A percentile compares a stretch with the other conserved stretches of the same genome.
phyloP scores from a whole-genome alignment of 306 rosid species.

The Acacia confusa region DNA sequence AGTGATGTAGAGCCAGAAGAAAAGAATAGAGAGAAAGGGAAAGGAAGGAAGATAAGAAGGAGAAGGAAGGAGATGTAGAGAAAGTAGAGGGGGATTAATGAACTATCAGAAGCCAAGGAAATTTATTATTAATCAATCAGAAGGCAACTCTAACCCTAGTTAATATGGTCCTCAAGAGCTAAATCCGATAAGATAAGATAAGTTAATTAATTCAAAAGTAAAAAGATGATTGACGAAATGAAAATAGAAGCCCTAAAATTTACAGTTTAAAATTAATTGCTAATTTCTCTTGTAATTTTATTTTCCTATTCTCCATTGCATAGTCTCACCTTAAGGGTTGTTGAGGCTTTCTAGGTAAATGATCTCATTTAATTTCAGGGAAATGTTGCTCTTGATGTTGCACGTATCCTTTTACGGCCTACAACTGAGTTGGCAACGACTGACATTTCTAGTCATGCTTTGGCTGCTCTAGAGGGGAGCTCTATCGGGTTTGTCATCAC shows the following conservation, averaged over 20 bases:
- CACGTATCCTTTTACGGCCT: slow-evolving; percentile 81
- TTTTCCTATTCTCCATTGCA: neutral
- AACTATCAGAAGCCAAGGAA: neutral
- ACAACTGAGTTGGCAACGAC: slow-evolving; percentile 70
- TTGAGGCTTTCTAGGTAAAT: slow-evolving; percentile 21
- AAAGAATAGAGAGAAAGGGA: neutral
- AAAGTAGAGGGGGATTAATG: neutral
- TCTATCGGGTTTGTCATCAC: slow-evolving; percentile 63
- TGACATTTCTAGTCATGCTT: slow-evolving; percentile 83
- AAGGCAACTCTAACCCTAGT: neutral
- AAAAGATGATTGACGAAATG: neutral
- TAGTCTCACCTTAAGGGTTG: slow-evolving; percentile 28
- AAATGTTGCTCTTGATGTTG: slow-evolving; percentile 93
- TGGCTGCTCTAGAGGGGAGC: slow-evolving; percentile 76
- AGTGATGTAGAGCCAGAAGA: neutral
- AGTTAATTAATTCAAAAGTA: neutral
- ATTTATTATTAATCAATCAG: neutral
- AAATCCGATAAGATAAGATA: neutral
- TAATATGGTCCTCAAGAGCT: neutral
- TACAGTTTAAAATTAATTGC: neutral
- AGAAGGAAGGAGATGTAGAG: neutral
- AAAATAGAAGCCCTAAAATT: neutral
- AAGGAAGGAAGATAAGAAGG: neutral
- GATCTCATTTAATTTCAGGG: slow-evolving; percentile 60
- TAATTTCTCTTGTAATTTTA: neutral